Evolutionary conservation across 257 asterid species (phyloP).

Genomic region (Cynanchum wilfordii): DNA sequence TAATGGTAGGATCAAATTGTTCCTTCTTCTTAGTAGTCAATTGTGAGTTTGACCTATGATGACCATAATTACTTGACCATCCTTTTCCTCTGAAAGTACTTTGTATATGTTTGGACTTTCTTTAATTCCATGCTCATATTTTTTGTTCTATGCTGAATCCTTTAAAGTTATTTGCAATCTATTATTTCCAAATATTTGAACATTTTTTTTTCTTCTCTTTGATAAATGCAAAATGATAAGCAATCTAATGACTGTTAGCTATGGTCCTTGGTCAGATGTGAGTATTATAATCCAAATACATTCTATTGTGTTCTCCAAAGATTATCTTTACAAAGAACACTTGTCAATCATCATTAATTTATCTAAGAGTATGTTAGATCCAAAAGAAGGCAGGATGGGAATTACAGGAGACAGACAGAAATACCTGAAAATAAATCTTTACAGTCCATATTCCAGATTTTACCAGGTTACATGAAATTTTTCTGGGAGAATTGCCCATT

Average conservation of each 20-base stretch:
- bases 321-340: not conserved
- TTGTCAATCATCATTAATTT: not conserved
- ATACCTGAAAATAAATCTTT: not conserved
- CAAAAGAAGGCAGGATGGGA: not conserved
- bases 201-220: not conserved
- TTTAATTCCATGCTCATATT: not conserved
- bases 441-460: not conserved
- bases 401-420: not conserved
- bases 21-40: conserved; percentile 2
- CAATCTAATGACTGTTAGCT: not conserved
- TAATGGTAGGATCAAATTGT: conserved; percentile 43
- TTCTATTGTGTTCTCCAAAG: not conserved
- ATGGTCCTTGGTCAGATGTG: not conserved
- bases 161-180: not conserved
- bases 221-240: not conserved
- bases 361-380: not conserved
- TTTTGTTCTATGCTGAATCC: not conserved
- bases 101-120: not conserved
- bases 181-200: not conserved
- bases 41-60: conserved; percentile 8
- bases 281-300: not conserved
- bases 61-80: not conserved
- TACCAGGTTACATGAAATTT: too few species aligned
- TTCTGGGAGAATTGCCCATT: too few species aligned
- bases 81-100: not conserved